Evolutionary conservation across 2,329 filamentous ascomycete genomes (phyloP).

Genomic region (Basipetospora chlamydospora): DNA sequence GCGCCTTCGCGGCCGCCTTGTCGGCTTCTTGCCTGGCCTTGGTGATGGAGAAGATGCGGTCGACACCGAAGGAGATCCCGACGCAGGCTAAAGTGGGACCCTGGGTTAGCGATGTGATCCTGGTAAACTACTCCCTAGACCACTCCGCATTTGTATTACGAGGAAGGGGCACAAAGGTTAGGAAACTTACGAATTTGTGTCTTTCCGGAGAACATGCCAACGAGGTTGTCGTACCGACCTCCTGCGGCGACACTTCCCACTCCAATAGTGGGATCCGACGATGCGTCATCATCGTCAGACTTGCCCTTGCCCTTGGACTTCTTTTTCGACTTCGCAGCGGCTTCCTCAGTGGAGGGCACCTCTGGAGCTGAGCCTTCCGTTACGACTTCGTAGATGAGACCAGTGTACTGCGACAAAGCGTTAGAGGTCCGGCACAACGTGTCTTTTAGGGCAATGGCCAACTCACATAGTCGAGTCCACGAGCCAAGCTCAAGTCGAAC

Average conservation of each 20-base stretch:
- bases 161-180: neutral
- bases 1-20: constrained; percentile 30
- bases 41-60: constrained; percentile 87
- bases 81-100: constrained; percentile 16
- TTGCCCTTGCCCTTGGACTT: constrained; percentile 25
- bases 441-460: neutral
- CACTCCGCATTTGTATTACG: no score
- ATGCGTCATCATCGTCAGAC: constrained; percentile 49
- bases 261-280: constrained; percentile 64
- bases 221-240: constrained; percentile 82
- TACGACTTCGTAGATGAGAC: constrained; percentile 79
- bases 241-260: constrained; percentile 83
- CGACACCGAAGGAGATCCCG: constrained; percentile 77
- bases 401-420: constrained; percentile 68
- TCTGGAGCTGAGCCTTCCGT: constrained; percentile 60
- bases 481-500: constrained; percentile 79
- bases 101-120: no score
- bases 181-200: constrained; percentile 46
- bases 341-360: constrained; percentile 19
- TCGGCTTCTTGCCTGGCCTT: constrained; percentile 59
- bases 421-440: no score
- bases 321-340: constrained; percentile 29
- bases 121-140: no score
- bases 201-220: constrained; percentile 85
- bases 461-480: constrained; percentile 53